Evolutionary conservation across 495 filamentous ascomycete genomes (phyloP), one percentile per base, ranked within the genome.

Genomic region (Penicillium samsonianum): DNA sequence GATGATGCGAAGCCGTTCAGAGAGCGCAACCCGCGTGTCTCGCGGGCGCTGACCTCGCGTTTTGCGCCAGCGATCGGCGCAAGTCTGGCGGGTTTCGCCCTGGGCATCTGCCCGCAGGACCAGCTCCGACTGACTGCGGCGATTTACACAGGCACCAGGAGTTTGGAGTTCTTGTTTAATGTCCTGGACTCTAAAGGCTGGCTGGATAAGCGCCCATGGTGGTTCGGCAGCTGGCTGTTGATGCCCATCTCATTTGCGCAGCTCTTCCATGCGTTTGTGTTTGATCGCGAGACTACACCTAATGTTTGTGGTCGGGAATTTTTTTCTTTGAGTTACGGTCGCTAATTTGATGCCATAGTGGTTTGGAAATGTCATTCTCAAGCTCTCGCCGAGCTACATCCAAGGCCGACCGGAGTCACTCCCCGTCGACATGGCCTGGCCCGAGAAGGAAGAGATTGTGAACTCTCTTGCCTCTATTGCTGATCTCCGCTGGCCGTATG

Each of bases 171-270:
- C 64, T 78, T 87, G 25, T 98, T 92, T 76, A 96, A 96, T 69
- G 78, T 83, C 5, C 74, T 88, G 14, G 91, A 96, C 63, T 84
- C 88, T 37, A 84, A 89, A 59, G 93, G 93, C 7, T 88, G 84
- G 78, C 79, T 96, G 50, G 85, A 83, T 77, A 81, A 86, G 41
- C 77, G 82, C 58, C 89, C 91, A 7, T 82, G 82, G 84, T 98
- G 94, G 94, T 93, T 91, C 79, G 94, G 93, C 22, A 96, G 91
- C 67, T 98, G 93, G 93, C 78, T 98, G 80, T 74, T 98, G 64
- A 92, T 96, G 81, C 94, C 94, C 1, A 66, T 95, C n/a, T 87
- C 91, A 12, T 90, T 85, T 65, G 94, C 92, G 31, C 94, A 98
- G 74, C 78, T 98, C 50, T 77, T 97, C 50, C 91, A 97, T 71